Conservation (phyloP, 2,329 filamentous ascomycete genomes). For the Fusarium circinatum region DNA sequence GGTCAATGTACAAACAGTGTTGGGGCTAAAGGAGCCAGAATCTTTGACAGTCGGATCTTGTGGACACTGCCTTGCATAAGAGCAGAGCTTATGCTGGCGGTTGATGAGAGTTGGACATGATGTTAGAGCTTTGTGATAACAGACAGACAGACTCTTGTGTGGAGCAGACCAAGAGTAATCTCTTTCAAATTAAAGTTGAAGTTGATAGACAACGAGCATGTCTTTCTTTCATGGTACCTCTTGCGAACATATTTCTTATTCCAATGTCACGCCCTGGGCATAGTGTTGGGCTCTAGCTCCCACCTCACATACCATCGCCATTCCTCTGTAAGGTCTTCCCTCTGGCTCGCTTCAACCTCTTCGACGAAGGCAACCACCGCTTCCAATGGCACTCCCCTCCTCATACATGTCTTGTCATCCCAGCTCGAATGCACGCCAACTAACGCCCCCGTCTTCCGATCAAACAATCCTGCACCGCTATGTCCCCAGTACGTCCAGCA, state of each 20-base stretch:
- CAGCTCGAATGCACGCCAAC: slow-evolving; percentile 64
- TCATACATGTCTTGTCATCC: slow-evolving; percentile 62
- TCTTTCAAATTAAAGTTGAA: slow-evolving; percentile 16
- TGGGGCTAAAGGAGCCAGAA: slow-evolving; percentile 1
- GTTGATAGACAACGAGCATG: slow-evolving; percentile 3
- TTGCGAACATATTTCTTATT: background rate
- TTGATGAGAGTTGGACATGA: slow-evolving; percentile 21
- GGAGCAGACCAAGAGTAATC: slow-evolving; percentile 21
- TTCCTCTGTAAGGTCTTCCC: background rate
- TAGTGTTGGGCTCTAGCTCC: background rate
- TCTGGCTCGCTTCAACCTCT: slow-evolving; percentile 31
- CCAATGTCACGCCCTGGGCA: no score
- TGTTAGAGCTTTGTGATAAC: slow-evolving; percentile 13
- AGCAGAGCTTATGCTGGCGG: slow-evolving; percentile 6
- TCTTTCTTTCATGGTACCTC: background rate
- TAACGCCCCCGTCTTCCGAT: slow-evolving; percentile 50
- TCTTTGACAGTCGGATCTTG: slow-evolving; percentile 13
- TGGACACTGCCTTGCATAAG: slow-evolving; percentile 7
- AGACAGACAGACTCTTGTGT: slow-evolving; percentile 26
- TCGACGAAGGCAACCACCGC: slow-evolving; percentile 55
- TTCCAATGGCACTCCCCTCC: slow-evolving; percentile 59
- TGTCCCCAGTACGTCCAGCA: slow-evolving; percentile 69
- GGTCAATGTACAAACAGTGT: slow-evolving; percentile 13
- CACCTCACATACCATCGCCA: slow-evolving; percentile 31
- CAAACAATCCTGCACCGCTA: slow-evolving; percentile 61